phyloP scores from a whole-genome alignment of 1,284 basidiomycete species.

The Trametes hirsuta region DNA sequence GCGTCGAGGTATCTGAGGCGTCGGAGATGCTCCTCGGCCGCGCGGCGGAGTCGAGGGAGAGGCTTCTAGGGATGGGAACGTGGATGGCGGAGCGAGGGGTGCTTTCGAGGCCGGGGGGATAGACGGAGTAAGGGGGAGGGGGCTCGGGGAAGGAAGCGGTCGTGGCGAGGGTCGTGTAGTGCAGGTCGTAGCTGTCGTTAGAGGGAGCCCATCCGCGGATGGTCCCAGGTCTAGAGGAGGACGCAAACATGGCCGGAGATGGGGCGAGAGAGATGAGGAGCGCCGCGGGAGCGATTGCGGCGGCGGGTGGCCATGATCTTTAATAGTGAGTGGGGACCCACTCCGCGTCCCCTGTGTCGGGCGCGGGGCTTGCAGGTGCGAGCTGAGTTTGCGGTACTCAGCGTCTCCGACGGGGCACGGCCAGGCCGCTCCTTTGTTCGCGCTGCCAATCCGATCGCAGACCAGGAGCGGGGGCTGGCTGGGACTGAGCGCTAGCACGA shows the following conservation, averaged over 20 bases:
- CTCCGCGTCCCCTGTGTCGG: slow-evolving; percentile 14
- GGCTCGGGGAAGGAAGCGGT: background rate
- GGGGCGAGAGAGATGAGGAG: slow-evolving; percentile 12
- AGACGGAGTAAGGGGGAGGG: background rate
- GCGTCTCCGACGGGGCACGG: slow-evolving; percentile 11
- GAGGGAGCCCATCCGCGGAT: slow-evolving; percentile 25
- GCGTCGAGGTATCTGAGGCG: slow-evolving; percentile 7
- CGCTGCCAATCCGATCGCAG: background rate
- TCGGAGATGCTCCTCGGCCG: slow-evolving; percentile 4
- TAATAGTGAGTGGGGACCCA: slow-evolving; percentile 9
- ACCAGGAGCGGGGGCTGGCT: too few species aligned
- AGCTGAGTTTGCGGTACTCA: background rate
- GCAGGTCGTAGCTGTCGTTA: slow-evolving; percentile 15
- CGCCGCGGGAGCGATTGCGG: slow-evolving; percentile 19
- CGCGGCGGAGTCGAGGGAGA: slow-evolving; percentile 17
- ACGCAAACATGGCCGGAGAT: slow-evolving; percentile 15
- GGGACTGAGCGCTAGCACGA: too few species aligned
- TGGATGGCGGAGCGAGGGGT: slow-evolving; percentile 4
- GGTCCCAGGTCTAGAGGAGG: slow-evolving; percentile 17
- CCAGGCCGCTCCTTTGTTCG: slow-evolving; percentile 20
- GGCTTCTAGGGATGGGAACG: slow-evolving; percentile 16
- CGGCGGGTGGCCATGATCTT: slow-evolving; percentile 15
- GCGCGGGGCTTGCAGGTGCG: slow-evolving; percentile 5
- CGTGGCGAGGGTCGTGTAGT: slow-evolving; percentile 14
- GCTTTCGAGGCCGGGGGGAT: slow-evolving; percentile 4